Evolutionary conservation across 2,329 filamentous ascomycete species (phyloP), one percentile per base, ranked within the genome.

Genomic region (Neospermospora avenae): DNA sequence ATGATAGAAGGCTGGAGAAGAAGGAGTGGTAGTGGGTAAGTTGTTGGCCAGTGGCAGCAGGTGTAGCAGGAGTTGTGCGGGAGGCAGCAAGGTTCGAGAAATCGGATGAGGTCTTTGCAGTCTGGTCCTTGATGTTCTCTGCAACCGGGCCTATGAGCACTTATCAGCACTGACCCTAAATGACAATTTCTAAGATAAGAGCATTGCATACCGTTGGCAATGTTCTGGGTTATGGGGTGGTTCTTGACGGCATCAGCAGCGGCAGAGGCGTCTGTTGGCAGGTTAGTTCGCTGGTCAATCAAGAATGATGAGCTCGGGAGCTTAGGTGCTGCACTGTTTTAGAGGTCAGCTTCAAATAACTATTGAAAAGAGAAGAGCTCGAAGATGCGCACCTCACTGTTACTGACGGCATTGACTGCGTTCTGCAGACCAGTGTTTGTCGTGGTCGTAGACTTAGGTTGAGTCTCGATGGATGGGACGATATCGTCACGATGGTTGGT

Each of bases 21-120:
- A 88, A 84, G 16, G 85, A 88, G 77, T 89, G 85, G 73, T 88
- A 89, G 74, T 87, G 84, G 61, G 84, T 88, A 70, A 88, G 74
- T 54, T 81, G 81, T 74, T 87, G 84, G 68, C 83, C 84, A 49
- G 82, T 85, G 63, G 82, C 83, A 69, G 84, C 78, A 35, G 78
- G 77, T 60, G 77, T 76, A 54, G 75, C 65, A 57, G 83, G 84
- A 53, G 81, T 82, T 71, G 78, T 78, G 71, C 83, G 82, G 66
- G 83, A 72, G 63, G 80, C 80, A 68, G 82, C 82, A 51, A 86
- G 78, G 72, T 83, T 84, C 70, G 79, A 80, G 64, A 86, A 76
- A 76, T 86, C 84, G 67, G 73, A 71, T 58, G 77, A 73, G 58
- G 83, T 81, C 77, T 84, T 85, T 60, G 77, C 76, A 58, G 75